A percentile compares a stretch with the other conserved stretches of the same genome.
These are phyloP conservation scores for Hypoxylon sp. DNA, from an alignment of 2,329 filamentous ascomycete species.

Conservation along the genomic window DNA sequence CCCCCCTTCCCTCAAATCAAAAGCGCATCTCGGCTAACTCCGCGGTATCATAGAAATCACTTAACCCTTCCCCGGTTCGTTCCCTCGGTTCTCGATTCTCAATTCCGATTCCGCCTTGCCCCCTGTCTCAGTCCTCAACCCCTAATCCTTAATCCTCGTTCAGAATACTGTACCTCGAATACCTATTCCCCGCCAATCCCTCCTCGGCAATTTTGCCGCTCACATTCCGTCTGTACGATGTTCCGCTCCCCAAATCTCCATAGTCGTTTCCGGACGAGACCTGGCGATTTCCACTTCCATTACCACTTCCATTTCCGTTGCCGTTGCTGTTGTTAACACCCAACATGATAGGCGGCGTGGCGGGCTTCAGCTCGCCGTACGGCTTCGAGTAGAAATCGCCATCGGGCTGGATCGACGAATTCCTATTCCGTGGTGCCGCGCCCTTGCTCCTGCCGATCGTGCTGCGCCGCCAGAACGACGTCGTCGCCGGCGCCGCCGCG, in stretches of 20 bases:
- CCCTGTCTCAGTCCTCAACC: no score
- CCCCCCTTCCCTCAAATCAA: slow-evolving; percentile 12
- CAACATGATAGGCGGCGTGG: slow-evolving; percentile 68
- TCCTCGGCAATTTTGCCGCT: slow-evolving; percentile 83
- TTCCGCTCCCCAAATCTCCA: slow-evolving; percentile 54
- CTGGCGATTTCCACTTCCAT: slow-evolving; percentile 60
- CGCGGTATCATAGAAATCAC: slow-evolving; percentile 27
- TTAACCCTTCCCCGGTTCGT: slow-evolving; percentile 4
- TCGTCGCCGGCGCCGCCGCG: slow-evolving; percentile 50
- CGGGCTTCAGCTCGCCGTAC: slow-evolving; percentile 71
- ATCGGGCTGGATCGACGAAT: slow-evolving; percentile 67
- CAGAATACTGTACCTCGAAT: slow-evolving; percentile 51
- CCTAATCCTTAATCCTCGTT: slow-evolving; percentile 35
- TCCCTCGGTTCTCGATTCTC: neutral
- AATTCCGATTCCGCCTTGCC: slow-evolving; percentile 1
- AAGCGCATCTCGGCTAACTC: slow-evolving; percentile 13
- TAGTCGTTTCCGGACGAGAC: slow-evolving; percentile 73
- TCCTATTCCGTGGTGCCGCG: slow-evolving; percentile 45
- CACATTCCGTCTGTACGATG: slow-evolving; percentile 67
- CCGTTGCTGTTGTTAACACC: slow-evolving; percentile 49
- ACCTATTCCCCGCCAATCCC: slow-evolving; percentile 63
- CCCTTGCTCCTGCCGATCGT: slow-evolving; percentile 12
- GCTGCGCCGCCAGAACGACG: slow-evolving; percentile 42
- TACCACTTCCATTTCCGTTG: slow-evolving; percentile 7
- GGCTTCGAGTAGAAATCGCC: slow-evolving; percentile 67